Conservation (phyloP, 2,329 filamentous ascomycete genomes). For the Fusarium foetens region DNA sequence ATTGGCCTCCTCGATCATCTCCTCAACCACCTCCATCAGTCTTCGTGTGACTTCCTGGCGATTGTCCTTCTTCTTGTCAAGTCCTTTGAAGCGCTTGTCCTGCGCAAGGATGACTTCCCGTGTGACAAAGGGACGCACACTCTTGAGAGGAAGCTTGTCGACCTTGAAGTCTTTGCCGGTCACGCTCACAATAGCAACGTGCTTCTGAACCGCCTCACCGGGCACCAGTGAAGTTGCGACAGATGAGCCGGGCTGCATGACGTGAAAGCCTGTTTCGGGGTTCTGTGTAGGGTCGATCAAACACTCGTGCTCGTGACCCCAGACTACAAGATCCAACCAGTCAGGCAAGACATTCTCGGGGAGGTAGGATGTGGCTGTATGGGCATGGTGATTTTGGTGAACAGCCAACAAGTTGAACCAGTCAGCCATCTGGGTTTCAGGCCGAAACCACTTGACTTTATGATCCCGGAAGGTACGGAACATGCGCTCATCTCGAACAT, state of each 20-base stretch:
- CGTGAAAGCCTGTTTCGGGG: constrained; percentile 88
- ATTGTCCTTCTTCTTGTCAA: constrained; percentile 86
- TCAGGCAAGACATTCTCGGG: constrained; percentile 93
- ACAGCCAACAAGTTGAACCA: constrained; percentile 98
- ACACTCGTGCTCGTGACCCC: constrained; percentile 98
- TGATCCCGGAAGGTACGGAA: constrained; percentile 93
- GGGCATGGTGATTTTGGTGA: constrained; percentile 94
- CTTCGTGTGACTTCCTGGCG: constrained; percentile 80
- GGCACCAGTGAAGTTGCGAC: constrained; percentile 92
- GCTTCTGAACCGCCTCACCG: constrained; percentile 90
- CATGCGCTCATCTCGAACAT: constrained; percentile 93
- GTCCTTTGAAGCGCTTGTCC: constrained; percentile 78
- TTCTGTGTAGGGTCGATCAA: constrained; percentile 86
- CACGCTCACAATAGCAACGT: constrained; percentile 86
- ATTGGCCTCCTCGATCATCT: constrained; percentile 87
- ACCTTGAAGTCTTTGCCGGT: constrained; percentile 83
- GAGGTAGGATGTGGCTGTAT: constrained; percentile 92
- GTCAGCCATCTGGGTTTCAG: constrained; percentile 79
- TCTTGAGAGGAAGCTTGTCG: constrained; percentile 84
- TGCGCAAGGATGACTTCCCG: constrained; percentile 81
- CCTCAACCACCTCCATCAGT: constrained; percentile 81
- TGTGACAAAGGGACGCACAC: constrained; percentile 90
- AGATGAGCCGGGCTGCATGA: constrained; percentile 97
- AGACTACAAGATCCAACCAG: constrained; percentile 91
- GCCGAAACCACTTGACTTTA: constrained; percentile 93